Evolutionary conservation across 2,329 filamentous ascomycete genomes (phyloP).

Genomic region (Ophiostoma sp.): DNA sequence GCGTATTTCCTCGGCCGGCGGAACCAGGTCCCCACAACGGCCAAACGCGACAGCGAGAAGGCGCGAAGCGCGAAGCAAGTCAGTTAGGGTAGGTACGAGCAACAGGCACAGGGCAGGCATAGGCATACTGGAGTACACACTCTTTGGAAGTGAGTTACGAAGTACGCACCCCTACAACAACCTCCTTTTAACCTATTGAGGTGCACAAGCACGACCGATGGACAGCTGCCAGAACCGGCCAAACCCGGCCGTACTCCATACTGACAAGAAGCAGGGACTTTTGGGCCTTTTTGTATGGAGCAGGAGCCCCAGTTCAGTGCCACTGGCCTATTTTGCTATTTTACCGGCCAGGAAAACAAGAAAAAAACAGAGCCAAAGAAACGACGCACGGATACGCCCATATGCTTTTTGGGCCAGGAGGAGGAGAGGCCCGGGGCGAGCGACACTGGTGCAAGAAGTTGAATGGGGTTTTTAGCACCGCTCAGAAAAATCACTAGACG

Average conservation of each 20-base stretch:
- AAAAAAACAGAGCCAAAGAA: neutral
- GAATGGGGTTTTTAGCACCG: neutral
- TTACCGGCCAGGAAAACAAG: neutral
- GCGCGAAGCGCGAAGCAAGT: constrained; percentile 29
- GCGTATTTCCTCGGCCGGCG: constrained; percentile 14
- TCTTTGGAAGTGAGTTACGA: neutral
- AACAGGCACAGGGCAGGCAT: neutral
- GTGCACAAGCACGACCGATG: neutral
- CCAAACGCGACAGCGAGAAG: constrained; percentile 28
- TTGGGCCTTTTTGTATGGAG: neutral
- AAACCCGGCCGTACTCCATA: neutral
- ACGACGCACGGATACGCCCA: neutral
- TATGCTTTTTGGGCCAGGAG: neutral
- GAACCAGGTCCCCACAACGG: constrained; percentile 8
- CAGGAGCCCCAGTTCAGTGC: neutral
- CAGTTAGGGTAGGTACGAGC: too few species aligned
- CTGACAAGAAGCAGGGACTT: neutral
- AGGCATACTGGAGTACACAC: neutral
- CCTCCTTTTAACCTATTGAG: neutral
- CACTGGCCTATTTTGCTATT: neutral
- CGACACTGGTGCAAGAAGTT: neutral
- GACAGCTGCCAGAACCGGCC: constrained; percentile 6
- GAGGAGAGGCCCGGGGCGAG: constrained; percentile 1
- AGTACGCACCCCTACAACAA: neutral
- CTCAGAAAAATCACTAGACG: neutral